phyloP scores from a whole-genome alignment of 108 stramenopile genomes.

The Nitzschia sp. region DNA sequence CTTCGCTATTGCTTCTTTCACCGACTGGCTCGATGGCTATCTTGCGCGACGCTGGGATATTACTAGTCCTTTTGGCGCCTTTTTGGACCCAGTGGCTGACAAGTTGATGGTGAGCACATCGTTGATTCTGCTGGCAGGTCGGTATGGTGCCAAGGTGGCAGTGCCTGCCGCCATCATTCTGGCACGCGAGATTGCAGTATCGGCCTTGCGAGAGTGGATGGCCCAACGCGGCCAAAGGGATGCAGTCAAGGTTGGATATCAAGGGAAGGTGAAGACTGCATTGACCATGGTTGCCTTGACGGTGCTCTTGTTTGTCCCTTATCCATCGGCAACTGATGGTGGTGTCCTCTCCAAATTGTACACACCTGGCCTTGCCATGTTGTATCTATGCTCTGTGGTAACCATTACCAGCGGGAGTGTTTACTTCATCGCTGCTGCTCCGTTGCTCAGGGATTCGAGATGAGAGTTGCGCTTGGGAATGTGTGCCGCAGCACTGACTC shows the following conservation, averaged over 20 bases:
- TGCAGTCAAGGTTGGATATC: slow-evolving; percentile 84
- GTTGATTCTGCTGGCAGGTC: slow-evolving; percentile 79
- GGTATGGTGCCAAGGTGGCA: slow-evolving; percentile 67
- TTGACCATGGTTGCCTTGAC: slow-evolving; percentile 78
- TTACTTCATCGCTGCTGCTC: slow-evolving; percentile 81
- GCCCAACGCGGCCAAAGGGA: slow-evolving; percentile 77
- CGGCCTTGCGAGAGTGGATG: slow-evolving; percentile 96
- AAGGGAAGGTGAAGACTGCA: slow-evolving; percentile 89
- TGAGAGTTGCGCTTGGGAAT: too few species aligned
- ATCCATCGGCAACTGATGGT: slow-evolving; percentile 23
- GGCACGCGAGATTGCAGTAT: slow-evolving; percentile 87
- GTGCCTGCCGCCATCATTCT: slow-evolving; percentile 85
- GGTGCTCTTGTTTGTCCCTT: slow-evolving; percentile 58
- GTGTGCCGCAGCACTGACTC: too few species aligned
- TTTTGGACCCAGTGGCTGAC: slow-evolving; percentile 97
- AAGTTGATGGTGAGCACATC: slow-evolving; percentile 95
- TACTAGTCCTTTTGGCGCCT: slow-evolving; percentile 84
- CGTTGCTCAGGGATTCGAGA: slow-evolving; percentile 53
- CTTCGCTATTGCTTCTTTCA: slow-evolving; percentile 74
- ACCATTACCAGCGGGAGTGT: slow-evolving; percentile 87
- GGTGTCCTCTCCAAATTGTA: slow-evolving; percentile 22
- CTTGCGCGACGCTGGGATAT: slow-evolving; percentile 86
- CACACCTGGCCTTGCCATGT: slow-evolving; percentile 44
- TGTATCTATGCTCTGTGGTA: slow-evolving; percentile 70
- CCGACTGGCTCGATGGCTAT: slow-evolving; percentile 94